Percentiles rank a stretch among this genome's conserved stretches.
Evolutionary conservation across 371 early-diverging fungal genomes (phyloP).

Genomic region (Phascolomyces articulosus): DNA sequence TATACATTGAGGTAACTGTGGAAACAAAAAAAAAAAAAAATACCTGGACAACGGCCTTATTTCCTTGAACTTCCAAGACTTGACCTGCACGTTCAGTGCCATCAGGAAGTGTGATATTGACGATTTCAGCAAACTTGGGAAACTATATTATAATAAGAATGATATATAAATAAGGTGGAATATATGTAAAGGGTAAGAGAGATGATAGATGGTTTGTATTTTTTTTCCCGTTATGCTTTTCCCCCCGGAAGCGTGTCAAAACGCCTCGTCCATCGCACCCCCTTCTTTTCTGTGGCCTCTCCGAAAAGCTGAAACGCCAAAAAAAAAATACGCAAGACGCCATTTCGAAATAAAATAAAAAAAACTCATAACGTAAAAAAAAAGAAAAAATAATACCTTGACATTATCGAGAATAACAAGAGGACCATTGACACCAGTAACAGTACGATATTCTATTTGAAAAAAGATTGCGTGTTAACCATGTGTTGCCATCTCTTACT

Average conservation of each 20-base stretch:
- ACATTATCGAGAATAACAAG: conserved; percentile 99
- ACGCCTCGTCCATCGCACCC: conserved; percentile 10
- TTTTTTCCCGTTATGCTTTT: too few species aligned
- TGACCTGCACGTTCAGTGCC: conserved; percentile 97
- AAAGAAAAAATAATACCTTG: conserved; percentile 63
- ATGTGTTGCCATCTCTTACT: not conserved
- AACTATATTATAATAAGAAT: conserved; percentile 52
- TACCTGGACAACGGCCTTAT: conserved; percentile 98
- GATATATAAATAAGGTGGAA: too few species aligned
- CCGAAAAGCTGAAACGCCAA: conserved; percentile 1
- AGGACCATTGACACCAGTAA: conserved; percentile 99
- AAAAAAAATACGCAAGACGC: conserved; percentile 11
- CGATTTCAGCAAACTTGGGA: conserved; percentile 99
- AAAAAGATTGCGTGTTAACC: not conserved
- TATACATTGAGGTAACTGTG: not conserved
- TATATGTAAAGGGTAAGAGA: conserved; percentile 5
- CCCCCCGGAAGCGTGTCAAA: conserved; percentile 19
- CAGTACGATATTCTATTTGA: conserved; percentile 94
- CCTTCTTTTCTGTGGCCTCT: not conserved
- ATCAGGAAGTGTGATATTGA: conserved; percentile 97
- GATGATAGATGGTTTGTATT: too few species aligned
- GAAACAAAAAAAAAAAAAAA: too few species aligned
- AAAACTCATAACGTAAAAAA: not conserved
- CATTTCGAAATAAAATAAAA: not conserved
- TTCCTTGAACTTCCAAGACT: conserved; percentile 99